Evolutionary conservation across 2,329 filamentous ascomycete genomes (phyloP).

Genomic region (Colletotrichum magnum): DNA sequence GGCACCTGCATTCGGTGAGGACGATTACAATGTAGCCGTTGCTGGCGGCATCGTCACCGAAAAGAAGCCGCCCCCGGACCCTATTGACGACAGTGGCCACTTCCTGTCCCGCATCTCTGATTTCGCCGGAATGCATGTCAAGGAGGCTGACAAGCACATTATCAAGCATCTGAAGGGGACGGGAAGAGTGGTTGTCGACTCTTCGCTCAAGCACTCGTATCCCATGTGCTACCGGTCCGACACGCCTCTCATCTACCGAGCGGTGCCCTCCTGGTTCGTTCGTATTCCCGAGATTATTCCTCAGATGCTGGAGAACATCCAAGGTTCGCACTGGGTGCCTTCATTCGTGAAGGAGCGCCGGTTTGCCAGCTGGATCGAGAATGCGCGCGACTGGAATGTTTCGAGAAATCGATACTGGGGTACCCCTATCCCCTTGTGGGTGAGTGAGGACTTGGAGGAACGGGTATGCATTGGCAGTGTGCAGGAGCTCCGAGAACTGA

Average conservation of each 20-base stretch:
- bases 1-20: constrained; percentile 93
- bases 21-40: constrained; percentile 90
- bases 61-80: constrained; percentile 85
- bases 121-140: constrained; percentile 90
- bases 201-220: constrained; percentile 91
- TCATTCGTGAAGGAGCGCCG: constrained; percentile 91
- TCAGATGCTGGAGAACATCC: constrained; percentile 90
- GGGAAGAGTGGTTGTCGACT: constrained; percentile 85
- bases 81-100: constrained; percentile 86
- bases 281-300: constrained; percentile 87
- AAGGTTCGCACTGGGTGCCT: constrained; percentile 92
- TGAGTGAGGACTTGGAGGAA: constrained; percentile 90
- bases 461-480: constrained; percentile 88
- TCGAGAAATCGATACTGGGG: constrained; percentile 97
- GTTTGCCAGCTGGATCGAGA: constrained; percentile 91
- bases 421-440: constrained; percentile 92
- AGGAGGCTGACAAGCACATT: constrained; percentile 92
- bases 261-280: constrained; percentile 96
- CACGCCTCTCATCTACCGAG: constrained; percentile 91
- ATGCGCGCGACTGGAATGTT: constrained; percentile 95
- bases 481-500: constrained; percentile 85
- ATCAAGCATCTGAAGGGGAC: constrained; percentile 87
- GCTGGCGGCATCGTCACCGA: constrained; percentile 84
- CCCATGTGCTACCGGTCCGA: constrained; percentile 97
- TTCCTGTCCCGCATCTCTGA: constrained; percentile 85